A percentile compares a stretch with the other conserved stretches of the same genome.
phyloP scores from a whole-genome alignment of 2,329 filamentous ascomycete genomes.

The Huntiella moniliformis region DNA sequence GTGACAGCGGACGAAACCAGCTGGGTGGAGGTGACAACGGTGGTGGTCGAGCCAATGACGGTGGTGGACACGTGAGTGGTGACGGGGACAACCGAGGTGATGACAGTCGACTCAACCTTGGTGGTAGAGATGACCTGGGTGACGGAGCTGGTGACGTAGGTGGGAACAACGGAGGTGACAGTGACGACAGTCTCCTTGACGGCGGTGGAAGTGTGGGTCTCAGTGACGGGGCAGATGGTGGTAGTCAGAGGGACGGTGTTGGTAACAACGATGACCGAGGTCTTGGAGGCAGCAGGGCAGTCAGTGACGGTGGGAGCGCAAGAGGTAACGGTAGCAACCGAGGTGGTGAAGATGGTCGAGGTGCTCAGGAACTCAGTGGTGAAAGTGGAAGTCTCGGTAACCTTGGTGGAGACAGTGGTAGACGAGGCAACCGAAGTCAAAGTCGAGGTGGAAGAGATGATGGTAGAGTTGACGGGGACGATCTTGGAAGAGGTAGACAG shows the following conservation, averaged over 20 bases:
- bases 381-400: constrained; percentile 12
- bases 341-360: constrained; percentile 32
- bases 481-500: constrained; percentile 9
- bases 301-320: constrained; percentile 27
- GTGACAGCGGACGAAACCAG: constrained; percentile 31
- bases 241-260: constrained; percentile 38
- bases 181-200: constrained; percentile 16
- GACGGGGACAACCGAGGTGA: constrained; percentile 30
- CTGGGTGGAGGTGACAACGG: constrained; percentile 28
- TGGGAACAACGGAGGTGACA: constrained; percentile 8
- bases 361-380: constrained; percentile 25
- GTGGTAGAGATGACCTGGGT: constrained; percentile 12
- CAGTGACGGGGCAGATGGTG: constrained; percentile 42
- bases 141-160: constrained; percentile 12
- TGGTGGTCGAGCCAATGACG: constrained; percentile 26
- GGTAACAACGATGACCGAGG: constrained; percentile 29
- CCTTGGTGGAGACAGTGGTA: constrained; percentile 8
- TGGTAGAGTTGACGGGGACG: constrained; percentile 9
- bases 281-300: constrained; percentile 28
- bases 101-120: constrained; percentile 19
- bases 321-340: constrained; percentile 30
- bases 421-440: constrained; percentile 8
- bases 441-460: constrained; percentile 9
- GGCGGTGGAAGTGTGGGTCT: constrained; percentile 26
- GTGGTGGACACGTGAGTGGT: constrained; percentile 30